Evolutionary conservation across 1,284 basidiomycete species (phyloP).

Genomic region (Marasmius oreades): DNA sequence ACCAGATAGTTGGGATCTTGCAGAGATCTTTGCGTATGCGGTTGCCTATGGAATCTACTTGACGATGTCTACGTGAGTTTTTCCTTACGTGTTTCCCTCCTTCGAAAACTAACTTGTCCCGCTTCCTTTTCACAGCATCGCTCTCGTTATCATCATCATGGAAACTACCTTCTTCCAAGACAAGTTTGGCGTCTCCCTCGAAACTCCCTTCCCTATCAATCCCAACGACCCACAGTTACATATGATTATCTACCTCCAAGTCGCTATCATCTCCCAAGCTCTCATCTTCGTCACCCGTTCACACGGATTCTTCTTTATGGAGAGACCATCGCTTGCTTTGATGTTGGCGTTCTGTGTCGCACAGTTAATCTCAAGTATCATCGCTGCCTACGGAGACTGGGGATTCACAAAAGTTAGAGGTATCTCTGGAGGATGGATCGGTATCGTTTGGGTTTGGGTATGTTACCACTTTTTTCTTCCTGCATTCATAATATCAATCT

Average conservation of each 20-base stretch:
- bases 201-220: constrained; percentile 40
- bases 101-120: constrained; percentile 19
- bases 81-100: neutral
- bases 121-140: constrained; percentile 46
- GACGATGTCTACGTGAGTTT: constrained; percentile 79
- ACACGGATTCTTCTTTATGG: constrained; percentile 98
- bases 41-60: constrained; percentile 94
- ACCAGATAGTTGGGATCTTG: constrained; percentile 93
- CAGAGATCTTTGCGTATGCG: constrained; percentile 95
- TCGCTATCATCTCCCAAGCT: constrained; percentile 97
- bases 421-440: constrained; percentile 93
- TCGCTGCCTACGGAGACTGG: constrained; percentile 91
- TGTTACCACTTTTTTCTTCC: constrained; percentile 23
- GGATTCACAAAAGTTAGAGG: constrained; percentile 79
- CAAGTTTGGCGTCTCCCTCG: constrained; percentile 75
- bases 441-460: constrained; percentile 96
- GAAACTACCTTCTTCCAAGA: constrained; percentile 89
- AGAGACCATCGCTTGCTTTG: constrained; percentile 89
- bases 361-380: constrained; percentile 93
- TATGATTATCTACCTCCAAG: constrained; percentile 84
- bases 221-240: constrained; percentile 78
- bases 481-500: constrained; percentile 5
- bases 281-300: constrained; percentile 97
- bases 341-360: constrained; percentile 90
- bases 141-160: constrained; percentile 81